These are phyloP conservation scores for Lodderomyces oxycetoniae DNA, from an alignment of 1,139 yeast species.

Conservation along the genomic window DNA sequence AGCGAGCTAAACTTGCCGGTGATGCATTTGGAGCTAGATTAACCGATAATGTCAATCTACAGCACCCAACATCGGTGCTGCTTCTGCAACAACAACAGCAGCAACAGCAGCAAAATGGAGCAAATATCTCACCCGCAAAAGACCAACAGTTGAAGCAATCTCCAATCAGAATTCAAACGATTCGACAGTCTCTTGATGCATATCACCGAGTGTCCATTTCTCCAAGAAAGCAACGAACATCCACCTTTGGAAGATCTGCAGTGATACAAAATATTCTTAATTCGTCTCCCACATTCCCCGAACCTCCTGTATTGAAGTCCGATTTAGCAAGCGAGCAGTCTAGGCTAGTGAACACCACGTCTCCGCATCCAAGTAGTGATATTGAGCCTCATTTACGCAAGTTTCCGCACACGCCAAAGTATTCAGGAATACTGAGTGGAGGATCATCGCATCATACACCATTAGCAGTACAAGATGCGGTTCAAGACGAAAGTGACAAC, in stretches of 20 bases:
- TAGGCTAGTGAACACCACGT: conserved; percentile 3
- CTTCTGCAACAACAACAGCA: no score
- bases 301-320: conserved; percentile 40
- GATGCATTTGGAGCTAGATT: conserved; percentile 3
- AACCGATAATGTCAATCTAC: conserved; percentile 8
- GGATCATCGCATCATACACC: conserved; percentile 7
- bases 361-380: conserved; percentile 9
- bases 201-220: conserved; percentile 20
- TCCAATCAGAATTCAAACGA: conserved; percentile 21
- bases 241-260: conserved; percentile 27
- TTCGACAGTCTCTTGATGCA: conserved; percentile 34
- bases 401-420: conserved; percentile 49
- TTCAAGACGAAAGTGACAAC: conserved; percentile 29
- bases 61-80: conserved; percentile 10
- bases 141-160: conserved; percentile 9
- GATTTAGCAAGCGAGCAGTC: conserved; percentile 22
- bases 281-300: conserved; percentile 51
- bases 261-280: conserved; percentile 40
- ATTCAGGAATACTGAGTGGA: conserved; percentile 18
- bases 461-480: conserved; percentile 14
- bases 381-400: conserved; percentile 33
- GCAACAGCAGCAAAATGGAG: no score
- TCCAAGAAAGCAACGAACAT: conserved; percentile 15
- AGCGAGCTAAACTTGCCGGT: background rate
- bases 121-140: conserved; percentile 3